A percentile compares a stretch with the other conserved stretches of the same genome.
These are phyloP conservation scores for Coemansia sp. DNA, from an alignment of 192 early-diverging fungal species.

Conservation along the genomic window DNA sequence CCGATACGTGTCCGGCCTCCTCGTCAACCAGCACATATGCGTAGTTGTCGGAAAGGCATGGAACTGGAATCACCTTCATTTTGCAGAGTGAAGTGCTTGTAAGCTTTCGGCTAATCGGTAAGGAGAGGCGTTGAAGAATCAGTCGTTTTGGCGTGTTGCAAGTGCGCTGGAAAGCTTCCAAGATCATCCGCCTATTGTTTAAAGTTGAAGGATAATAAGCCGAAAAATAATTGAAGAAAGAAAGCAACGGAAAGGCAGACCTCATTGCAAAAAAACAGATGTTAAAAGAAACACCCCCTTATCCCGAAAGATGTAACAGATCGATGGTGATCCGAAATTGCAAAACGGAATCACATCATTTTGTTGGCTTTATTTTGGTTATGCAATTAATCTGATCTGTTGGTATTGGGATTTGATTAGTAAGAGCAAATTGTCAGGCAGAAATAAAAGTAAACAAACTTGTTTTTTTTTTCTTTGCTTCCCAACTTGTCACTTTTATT, in stretches of 20 bases:
- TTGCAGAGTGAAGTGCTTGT: constrained; percentile 4
- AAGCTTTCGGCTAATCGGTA: background rate
- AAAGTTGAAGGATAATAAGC: too few species aligned
- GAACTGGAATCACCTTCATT: constrained; percentile 51
- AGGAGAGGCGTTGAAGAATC: background rate
- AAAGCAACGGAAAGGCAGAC: background rate
- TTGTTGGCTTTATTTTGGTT: too few species aligned
- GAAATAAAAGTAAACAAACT: constrained; percentile 3
- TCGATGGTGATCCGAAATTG: too few species aligned
- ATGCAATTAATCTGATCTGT: background rate
- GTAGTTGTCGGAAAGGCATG: constrained; percentile 82
- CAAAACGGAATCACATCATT: too few species aligned
- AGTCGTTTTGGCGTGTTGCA: background rate
- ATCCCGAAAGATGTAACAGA: too few species aligned
- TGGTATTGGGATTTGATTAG: too few species aligned
- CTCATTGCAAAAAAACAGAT: too few species aligned
- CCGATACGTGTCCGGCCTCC: constrained; percentile 63
- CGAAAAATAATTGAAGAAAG: background rate
- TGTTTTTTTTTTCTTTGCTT: constrained; percentile 1
- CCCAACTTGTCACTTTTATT: background rate
- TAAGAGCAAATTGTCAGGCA: too few species aligned
- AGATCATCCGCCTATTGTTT: background rate
- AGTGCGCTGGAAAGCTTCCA: background rate
- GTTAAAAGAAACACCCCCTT: too few species aligned
- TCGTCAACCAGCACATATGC: constrained; percentile 79